phyloP scores from a whole-genome alignment of 176 grass and related monocot species.

The Rhynchospora tenuis region DNA sequence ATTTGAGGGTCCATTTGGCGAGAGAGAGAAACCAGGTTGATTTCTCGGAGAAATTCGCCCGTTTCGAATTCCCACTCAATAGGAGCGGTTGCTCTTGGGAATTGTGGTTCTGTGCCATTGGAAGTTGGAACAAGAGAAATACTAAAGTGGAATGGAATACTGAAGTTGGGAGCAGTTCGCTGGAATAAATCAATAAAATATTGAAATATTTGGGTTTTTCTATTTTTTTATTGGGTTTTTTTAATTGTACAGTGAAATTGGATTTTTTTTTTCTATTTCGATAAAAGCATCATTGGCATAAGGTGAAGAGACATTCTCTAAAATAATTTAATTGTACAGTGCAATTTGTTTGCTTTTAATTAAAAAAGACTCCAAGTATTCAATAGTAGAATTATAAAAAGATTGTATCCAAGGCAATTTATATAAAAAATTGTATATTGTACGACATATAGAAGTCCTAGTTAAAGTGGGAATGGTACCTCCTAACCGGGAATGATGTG shows the following conservation, averaged over 20 bases:
- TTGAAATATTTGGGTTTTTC: not conserved
- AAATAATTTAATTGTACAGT: not conserved
- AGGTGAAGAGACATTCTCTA: not conserved
- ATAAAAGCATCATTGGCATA: not conserved
- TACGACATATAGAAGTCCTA: no score
- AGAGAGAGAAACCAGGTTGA: conserved; percentile 30
- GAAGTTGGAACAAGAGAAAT: not conserved
- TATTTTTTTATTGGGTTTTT: no score
- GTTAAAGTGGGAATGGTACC: no score
- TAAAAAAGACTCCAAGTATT: not conserved
- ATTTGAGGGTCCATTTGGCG: conserved; percentile 52
- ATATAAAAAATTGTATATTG: no score
- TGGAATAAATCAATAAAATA: conserved; percentile 19
- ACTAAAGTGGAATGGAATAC: not conserved
- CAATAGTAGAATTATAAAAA: no score
- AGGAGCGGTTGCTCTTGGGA: conserved; percentile 24
- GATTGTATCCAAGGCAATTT: no score
- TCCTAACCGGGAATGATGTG: no score
- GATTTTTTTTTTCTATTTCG: not conserved
- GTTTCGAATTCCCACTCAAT: not conserved
- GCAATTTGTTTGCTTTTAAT: not conserved
- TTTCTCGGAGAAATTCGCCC: not conserved
- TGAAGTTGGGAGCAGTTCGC: not conserved
- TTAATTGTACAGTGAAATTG: no score
- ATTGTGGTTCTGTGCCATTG: conserved; percentile 9